Base-by-base conservation (phyloP, 2,329 filamentous ascomycete species). In the Sordariomycetes sp. region DNA sequence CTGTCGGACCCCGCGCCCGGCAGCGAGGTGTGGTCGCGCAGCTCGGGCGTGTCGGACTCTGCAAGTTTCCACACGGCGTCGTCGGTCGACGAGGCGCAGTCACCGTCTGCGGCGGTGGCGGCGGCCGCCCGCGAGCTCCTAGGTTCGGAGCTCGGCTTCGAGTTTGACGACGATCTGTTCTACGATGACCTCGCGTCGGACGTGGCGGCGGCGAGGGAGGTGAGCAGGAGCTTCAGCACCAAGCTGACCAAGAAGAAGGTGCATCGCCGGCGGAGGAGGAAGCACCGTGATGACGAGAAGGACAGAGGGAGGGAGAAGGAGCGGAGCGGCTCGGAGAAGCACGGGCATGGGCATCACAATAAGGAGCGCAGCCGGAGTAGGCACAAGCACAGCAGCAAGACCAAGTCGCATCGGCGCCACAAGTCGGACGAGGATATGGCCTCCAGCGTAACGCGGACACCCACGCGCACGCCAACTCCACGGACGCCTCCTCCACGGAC, bases 91-190 rank as follows among this genome's bases (percentile, higher is more conserved):
- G 55, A 55, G 35, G 57, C 62, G 50, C 64, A 62, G 59, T 34
- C 32, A 10, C 76, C 77, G 5, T 82, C 80, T 35, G 77, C 80
- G 1, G 81, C 81, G 0, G 80, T 80, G 1, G 73, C 72, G 1
- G 80, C 79, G n/a, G 79, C 76, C 2, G 76, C 78, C 55, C 71
- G 72, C 37, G 77, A 81, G 64, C 14, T 46, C 10, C 70, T 83
- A 54, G 34, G 43, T n/a, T 51, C 70, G 77, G 28, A 68, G 73
- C 43, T 64, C 70, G 37, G 71, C 74, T 46, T 69, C 58, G 64
- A 67, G 58, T 60, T 66, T 14, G 40, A 16, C 2, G 71, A 70
- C 25, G 58, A 70, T 28, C 20, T 24, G 54, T 43, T 50, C 16
- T 50, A 57, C 3, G 55, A 68, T 18, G 66, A 71, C 48, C 59